Evolutionary conservation across 2,329 filamentous ascomycete genomes (phyloP), one percentile per base, ranked within the genome.

Genomic region (Orbilia quercus): DNA sequence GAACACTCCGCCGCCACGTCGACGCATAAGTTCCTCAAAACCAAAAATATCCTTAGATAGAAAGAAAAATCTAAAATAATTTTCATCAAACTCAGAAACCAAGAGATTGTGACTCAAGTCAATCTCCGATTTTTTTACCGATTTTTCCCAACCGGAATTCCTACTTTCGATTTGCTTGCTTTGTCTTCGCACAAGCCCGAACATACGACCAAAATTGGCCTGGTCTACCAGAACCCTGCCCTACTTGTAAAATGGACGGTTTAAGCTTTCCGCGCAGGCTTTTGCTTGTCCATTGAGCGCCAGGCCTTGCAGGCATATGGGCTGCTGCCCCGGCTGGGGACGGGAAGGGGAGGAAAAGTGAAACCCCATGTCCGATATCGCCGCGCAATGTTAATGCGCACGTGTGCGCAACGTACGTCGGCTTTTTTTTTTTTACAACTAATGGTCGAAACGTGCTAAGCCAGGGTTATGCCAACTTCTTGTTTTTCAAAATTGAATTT

Each of bases 341-440:
- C 28, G 65, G 65, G 34, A 55, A 34, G 48, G 12, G 34, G 50
- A 38, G 50, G 40, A 31, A 50, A 25, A 38, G n/a, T n/a, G n/a
- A n/a, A n/a, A 55, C 45, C 50, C 47, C 57, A 42, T 48, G 55
- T 62, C 65, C 65, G 65, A 70, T 70, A 63, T 70, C 65, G 65
- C 65, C 40, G 42, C 53, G 58, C 58, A 31, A 12, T 7, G 40
- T 25, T n/a, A n/a, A 25, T 34, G 38, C 40, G 6, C 6, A 34
- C 6, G 12, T 7, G 38, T 9, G 16, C 7, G 38, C 7, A 16
- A 42, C 47, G 45, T 16, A 28, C n/a, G n/a, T 44, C 42, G 22
- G n/a, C 6, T 48, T n/a, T 48, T 20, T 20, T n/a, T 60, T 44
- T 50, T 36, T 28, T 6, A 38, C 16, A 50, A 63, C 47, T 22